These are phyloP conservation scores for Aspergillus felis DNA, from an alignment of 2,329 filamentous ascomycete genomes.

Conservation along the genomic window DNA sequence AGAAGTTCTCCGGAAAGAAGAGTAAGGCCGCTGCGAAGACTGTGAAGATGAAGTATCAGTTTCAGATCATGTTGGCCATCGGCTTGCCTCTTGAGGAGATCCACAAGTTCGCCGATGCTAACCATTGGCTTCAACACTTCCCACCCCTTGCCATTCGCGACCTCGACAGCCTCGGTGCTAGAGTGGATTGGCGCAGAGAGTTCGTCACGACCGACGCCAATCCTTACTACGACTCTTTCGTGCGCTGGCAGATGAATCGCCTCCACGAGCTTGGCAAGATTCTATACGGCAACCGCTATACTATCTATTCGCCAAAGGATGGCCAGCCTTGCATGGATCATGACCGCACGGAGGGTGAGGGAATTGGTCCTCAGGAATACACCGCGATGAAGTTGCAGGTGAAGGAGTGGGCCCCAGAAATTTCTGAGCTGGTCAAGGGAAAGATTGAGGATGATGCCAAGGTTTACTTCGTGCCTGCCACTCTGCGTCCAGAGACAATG, in stretches of 20 bases:
- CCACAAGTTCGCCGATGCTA: slow-evolving; percentile 86
- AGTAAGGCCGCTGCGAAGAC: slow-evolving; percentile 87
- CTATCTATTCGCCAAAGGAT: slow-evolving; percentile 87
- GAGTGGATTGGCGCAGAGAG: slow-evolving; percentile 88
- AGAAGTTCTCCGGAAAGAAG: slow-evolving; percentile 90
- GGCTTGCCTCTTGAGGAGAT: slow-evolving; percentile 87
- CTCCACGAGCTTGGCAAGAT: slow-evolving; percentile 88
- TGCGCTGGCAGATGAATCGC: slow-evolving; percentile 95
- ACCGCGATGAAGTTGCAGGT: slow-evolving; percentile 88
- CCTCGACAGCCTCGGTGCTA: slow-evolving; percentile 75
- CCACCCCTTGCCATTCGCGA: slow-evolving; percentile 74
- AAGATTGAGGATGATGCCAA: slow-evolving; percentile 75
- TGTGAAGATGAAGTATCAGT: slow-evolving; percentile 92
- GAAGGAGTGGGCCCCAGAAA: slow-evolving; percentile 78
- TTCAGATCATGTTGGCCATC: slow-evolving; percentile 88
- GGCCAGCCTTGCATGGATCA: slow-evolving; percentile 86
- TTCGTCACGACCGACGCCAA: slow-evolving; percentile 96
- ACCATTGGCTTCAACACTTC: slow-evolving; percentile 89
- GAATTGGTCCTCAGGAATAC: slow-evolving; percentile 84
- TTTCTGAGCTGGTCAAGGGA: slow-evolving; percentile 65
- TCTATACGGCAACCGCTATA: slow-evolving; percentile 89
- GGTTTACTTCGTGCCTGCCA: slow-evolving; percentile 88
- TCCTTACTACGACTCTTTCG: slow-evolving; percentile 92
- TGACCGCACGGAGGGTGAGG: slow-evolving; percentile 76
- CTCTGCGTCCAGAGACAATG: slow-evolving; percentile 94